Conservation (phyloP, 1,284 basidiomycete species). For the Cerrena zonata region DNA sequence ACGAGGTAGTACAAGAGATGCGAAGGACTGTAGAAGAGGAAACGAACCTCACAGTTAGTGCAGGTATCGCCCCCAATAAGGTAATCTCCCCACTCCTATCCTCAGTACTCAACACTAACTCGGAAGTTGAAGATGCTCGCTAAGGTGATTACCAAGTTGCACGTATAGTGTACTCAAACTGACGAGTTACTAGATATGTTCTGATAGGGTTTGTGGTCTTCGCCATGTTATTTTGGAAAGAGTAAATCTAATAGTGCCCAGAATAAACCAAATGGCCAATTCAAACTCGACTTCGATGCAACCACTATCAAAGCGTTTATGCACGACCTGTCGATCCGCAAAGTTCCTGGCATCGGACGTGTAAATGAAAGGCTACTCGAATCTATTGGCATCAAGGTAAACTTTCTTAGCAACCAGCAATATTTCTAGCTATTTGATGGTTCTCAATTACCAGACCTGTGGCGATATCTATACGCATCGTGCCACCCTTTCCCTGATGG, state of each 20-base stretch:
- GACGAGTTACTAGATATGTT: conserved; percentile 71
- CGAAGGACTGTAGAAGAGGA: conserved; percentile 65
- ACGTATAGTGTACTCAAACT: neutral
- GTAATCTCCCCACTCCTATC: conserved; percentile 31
- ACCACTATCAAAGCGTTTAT: conserved; percentile 70
- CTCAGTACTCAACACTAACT: neutral
- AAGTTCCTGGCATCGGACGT: conserved; percentile 82
- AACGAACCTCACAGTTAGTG: conserved; percentile 86
- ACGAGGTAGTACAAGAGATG: conserved; percentile 75
- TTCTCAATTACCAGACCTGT: conserved; percentile 53
- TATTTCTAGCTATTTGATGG: conserved; percentile 1
- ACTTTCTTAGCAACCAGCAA: conserved; percentile 15
- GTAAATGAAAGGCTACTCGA: conserved; percentile 84
- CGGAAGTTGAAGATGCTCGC: conserved; percentile 23
- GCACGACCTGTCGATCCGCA: conserved; percentile 69
- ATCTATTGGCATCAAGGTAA: conserved; percentile 77
- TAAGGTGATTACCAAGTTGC: conserved; percentile 23
- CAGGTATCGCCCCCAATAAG: conserved; percentile 87
- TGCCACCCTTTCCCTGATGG: conserved; percentile 70
- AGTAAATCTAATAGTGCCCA: too few species aligned
- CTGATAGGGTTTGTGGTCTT: conserved; percentile 67
- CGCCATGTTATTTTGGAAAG: neutral
- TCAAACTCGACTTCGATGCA: conserved; percentile 63
- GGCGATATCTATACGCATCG: conserved; percentile 79
- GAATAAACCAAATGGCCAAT: conserved; percentile 95